Percentiles rank a stretch among this genome's conserved stretches.
phyloP scores from a whole-genome alignment of 192 early-diverging fungal species.

The Rhizophagus clarus region DNA sequence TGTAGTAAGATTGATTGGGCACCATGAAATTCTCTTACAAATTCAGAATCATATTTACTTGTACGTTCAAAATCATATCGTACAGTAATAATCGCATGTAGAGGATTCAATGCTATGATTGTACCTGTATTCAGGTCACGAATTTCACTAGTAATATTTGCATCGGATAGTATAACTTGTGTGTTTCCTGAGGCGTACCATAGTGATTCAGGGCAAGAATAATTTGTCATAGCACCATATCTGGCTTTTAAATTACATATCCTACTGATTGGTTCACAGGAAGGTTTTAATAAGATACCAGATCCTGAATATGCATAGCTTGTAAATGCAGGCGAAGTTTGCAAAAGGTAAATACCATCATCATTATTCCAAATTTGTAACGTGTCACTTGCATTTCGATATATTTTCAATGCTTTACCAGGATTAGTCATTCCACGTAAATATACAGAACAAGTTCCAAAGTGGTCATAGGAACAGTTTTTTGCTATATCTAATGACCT shows the following conservation, averaged over 20 bases:
- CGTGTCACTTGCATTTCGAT: background rate
- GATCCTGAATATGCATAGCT: background rate
- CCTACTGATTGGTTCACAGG: background rate
- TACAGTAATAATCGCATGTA: background rate
- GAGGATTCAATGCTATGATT: background rate
- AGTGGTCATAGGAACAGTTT: background rate
- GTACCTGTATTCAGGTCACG: too few species aligned
- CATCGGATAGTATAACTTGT: background rate
- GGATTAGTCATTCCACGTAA: background rate
- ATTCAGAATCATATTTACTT: background rate
- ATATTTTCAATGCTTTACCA: background rate
- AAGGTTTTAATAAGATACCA: background rate
- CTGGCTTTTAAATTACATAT: constrained; percentile 6
- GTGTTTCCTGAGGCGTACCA: background rate
- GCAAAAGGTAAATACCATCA: background rate
- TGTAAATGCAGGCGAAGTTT: background rate
- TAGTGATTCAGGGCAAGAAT: background rate
- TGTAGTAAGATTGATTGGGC: background rate
- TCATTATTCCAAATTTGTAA: background rate
- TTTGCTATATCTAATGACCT: constrained; percentile 9
- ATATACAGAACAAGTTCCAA: background rate
- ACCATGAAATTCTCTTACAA: background rate
- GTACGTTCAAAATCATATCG: background rate
- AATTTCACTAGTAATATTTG: background rate
- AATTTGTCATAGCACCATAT: background rate